A percentile compares a stretch with the other conserved stretches of the same genome.
Evolutionary conservation across 176 grass and related monocot species (phyloP).

Genomic region (Metroxylon sagu): DNA sequence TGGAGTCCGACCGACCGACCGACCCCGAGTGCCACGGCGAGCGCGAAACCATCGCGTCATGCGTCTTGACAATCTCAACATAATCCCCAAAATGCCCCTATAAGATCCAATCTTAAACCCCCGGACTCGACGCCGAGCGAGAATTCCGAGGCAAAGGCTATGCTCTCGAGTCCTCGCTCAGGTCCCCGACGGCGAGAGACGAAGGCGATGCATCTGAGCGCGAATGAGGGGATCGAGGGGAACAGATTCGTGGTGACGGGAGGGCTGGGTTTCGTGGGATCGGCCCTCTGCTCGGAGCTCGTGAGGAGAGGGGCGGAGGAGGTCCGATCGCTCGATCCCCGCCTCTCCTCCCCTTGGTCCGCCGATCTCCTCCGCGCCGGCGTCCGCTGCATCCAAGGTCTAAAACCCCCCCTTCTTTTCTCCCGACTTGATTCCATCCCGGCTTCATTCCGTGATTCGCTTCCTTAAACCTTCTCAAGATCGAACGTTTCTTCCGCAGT

Average conservation of each 20-base stretch:
- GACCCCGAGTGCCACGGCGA: too few relatives aligned
- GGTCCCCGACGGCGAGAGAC: background rate
- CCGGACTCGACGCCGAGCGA: too few relatives aligned
- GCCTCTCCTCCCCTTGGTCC: slow-evolving; percentile 44
- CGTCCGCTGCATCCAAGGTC: slow-evolving; percentile 56
- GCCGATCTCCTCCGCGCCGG: slow-evolving; percentile 37
- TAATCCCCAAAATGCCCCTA: too few relatives aligned
- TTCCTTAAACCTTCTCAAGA: background rate
- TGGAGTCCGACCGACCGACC: too few relatives aligned
- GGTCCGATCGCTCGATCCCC: slow-evolving; percentile 68
- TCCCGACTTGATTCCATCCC: background rate
- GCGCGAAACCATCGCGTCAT: too few relatives aligned
- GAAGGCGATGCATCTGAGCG: slow-evolving; percentile 60
- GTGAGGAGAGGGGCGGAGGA: slow-evolving; percentile 59
- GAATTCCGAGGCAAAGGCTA: too few relatives aligned
- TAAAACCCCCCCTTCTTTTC: background rate
- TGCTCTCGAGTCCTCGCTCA: too few relatives aligned
- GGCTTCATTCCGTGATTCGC: background rate
- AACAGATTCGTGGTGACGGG: slow-evolving; percentile 67
- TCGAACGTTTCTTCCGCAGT: background rate
- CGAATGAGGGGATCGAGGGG: slow-evolving; percentile 69
- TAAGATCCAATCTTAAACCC: too few relatives aligned
- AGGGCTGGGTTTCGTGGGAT: slow-evolving; percentile 67
- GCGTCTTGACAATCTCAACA: too few relatives aligned
- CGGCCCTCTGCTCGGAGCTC: slow-evolving; percentile 69